Evolutionary conservation across 306 rosid species (phyloP).

Genomic region (Rosa chinensis): DNA sequence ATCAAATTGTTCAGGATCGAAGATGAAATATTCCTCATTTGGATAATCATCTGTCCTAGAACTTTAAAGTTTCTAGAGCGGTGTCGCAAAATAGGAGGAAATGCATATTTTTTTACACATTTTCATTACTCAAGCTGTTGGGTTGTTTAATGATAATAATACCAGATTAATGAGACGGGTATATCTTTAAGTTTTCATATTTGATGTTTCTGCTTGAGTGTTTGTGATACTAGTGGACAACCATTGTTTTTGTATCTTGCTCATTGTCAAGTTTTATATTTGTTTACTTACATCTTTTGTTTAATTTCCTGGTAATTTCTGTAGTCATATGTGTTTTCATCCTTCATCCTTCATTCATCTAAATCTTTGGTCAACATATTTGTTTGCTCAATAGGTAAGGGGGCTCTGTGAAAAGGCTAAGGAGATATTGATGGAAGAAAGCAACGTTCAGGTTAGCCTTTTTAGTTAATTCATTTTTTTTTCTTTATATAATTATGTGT

Average conservation of each 20-base stretch:
- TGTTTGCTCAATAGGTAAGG: slow-evolving; percentile 54
- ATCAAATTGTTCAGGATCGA: neutral
- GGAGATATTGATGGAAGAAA: slow-evolving; percentile 94
- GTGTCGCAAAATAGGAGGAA: neutral
- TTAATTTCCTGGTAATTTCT: neutral
- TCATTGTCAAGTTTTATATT: neutral
- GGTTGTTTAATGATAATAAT: neutral
- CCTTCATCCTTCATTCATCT: slow-evolving; percentile 8
- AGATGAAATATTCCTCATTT: neutral
- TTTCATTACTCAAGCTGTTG: neutral
- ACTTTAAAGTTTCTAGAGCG: neutral
- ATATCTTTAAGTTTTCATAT: neutral
- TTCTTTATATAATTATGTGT: neutral
- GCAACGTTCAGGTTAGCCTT: slow-evolving; percentile 85
- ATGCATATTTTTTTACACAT: neutral
- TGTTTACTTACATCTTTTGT: neutral
- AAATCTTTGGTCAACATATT: slow-evolving; percentile 12
- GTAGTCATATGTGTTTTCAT: neutral
- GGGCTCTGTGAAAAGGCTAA: slow-evolving; percentile 88
- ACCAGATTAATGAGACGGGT: neutral
- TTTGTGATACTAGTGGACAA: neutral
- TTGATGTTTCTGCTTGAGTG: neutral
- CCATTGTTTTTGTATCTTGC: neutral
- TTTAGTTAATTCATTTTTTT: neutral
- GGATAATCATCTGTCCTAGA: neutral